Evolutionary conservation across 768 basidiomycete species (phyloP), one percentile per base, ranked within the genome.

Genomic region (Suillus lakei): DNA sequence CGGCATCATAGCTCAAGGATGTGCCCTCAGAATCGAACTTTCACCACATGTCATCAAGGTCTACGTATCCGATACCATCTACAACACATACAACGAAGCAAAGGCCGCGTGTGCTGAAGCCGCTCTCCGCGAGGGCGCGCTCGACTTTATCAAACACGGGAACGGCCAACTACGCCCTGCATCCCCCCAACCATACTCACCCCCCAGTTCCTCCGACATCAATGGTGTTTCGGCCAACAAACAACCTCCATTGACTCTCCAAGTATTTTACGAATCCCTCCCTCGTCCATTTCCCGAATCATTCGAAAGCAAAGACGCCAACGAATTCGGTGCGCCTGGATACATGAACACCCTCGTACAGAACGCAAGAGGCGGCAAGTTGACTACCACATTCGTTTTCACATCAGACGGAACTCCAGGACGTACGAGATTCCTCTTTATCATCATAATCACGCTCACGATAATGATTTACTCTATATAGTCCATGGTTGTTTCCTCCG

Each of bases 401-500:
- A 77, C 77, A 4, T 77, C 78, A 4, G 81, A 85, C 44, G 73
- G 79, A 21, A 76, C 76, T 23, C 74, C 77, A 16, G 81, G 81
- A 61, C 70, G 88, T 88, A 68, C 73, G 85, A n/a, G 81, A 50
- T 18, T 38, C 15, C 23, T 12, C 21, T 34, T 53, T 58, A n/a
- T n/a, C 41, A 26, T 62, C 41, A 36, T 32, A 18, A 64, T 55
- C 44, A 26, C 15, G 2, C 18, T 28, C 50, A 50, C 15, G 26
- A 9, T 4, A 16, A 16, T 50, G 41, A 50, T 53, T 60, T 28
- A 28, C 15, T 50, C 16, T 28, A 28, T 28, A 13, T 60, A 89
- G 87, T 86, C 16, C 85, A 89, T 44, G 90, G 90, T 4, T 88
- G 86, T 71, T 74, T 92, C 13, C 79, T 92, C 48, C 86, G 87